Evolutionary conservation across 768 basidiomycete species (phyloP).

Genomic region (Agaricus bisporus): DNA sequence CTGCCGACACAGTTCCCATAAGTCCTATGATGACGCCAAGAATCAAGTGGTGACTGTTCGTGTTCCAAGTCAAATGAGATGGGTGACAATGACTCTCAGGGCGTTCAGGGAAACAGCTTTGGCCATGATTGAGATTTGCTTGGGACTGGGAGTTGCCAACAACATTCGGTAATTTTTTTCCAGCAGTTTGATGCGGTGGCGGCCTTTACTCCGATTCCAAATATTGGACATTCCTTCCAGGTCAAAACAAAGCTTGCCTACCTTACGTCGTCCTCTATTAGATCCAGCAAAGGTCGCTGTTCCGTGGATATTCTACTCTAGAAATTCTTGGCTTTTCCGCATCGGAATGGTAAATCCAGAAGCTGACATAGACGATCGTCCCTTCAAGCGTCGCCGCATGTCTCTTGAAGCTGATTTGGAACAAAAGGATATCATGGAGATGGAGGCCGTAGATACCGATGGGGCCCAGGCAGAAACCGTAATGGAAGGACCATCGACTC

Average conservation of each 20-base stretch:
- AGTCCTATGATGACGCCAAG: too few species aligned
- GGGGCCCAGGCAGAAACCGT: background rate
- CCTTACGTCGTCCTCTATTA: background rate
- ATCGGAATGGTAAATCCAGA: constrained; percentile 2
- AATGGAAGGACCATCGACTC: background rate
- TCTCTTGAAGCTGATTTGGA: background rate
- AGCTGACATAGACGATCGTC: background rate
- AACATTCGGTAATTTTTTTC: background rate
- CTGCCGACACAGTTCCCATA: too few species aligned
- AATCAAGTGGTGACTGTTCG: too few species aligned
- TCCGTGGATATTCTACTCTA: background rate
- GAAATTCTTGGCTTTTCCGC: background rate
- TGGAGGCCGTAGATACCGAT: background rate
- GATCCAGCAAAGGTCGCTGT: background rate
- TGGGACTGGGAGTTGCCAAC: too few species aligned
- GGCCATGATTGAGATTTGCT: too few species aligned
- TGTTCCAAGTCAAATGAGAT: too few species aligned
- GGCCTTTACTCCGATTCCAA: background rate
- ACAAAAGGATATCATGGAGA: background rate
- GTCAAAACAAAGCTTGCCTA: background rate
- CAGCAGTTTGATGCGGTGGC: constrained; percentile 1
- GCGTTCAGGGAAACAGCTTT: too few species aligned
- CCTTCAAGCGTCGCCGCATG: constrained; percentile 2
- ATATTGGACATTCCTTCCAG: background rate
- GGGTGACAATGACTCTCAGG: too few species aligned